A percentile compares a stretch with the other conserved stretches of the same genome.
phyloP scores from a whole-genome alignment of 371 early-diverging fungal species.

The Dinochytrium kinnereticum region DNA sequence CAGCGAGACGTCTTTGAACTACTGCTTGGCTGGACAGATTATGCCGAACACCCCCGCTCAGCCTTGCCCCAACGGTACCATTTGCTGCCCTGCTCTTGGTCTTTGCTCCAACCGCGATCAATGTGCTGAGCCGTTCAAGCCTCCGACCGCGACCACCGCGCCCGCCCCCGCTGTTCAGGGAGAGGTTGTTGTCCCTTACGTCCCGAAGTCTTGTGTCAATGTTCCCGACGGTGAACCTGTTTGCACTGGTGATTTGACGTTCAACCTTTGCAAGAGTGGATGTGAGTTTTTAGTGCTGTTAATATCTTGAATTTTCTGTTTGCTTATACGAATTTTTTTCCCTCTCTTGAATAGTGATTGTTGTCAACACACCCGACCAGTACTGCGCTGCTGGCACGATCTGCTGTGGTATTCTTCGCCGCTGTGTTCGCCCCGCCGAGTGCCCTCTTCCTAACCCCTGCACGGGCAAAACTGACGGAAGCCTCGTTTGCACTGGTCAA shows the following conservation, averaged over 20 bases:
- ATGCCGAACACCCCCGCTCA: background rate
- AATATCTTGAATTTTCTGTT: background rate
- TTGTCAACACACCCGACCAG: constrained; percentile 1
- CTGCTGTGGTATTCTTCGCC: constrained; percentile 20
- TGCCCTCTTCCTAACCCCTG: constrained; percentile 10
- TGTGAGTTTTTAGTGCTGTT: constrained; percentile 7
- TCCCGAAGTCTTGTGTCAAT: constrained; percentile 29
- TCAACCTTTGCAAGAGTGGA: constrained; percentile 26
- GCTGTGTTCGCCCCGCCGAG: background rate
- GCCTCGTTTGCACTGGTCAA: constrained; percentile 29
- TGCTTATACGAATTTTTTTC: background rate
- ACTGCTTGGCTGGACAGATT: constrained; percentile 8
- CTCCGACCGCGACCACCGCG: background rate
- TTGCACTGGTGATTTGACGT: constrained; percentile 18
- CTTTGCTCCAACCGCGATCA: background rate
- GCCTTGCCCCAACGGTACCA: constrained; percentile 7
- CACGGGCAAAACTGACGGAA: constrained; percentile 9
- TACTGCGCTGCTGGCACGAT: constrained; percentile 23
- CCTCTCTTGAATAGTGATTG: constrained; percentile 15
- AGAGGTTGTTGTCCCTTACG: background rate
- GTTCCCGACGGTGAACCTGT: constrained; percentile 17
- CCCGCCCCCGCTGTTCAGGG: background rate
- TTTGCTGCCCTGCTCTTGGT: constrained; percentile 9
- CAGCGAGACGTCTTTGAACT: constrained; percentile 7
- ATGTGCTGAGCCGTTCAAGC: background rate